Percentiles rank a stretch among this genome's conserved stretches.
Evolutionary conservation across 2,329 filamentous ascomycete genomes (phyloP).

Genomic region (Fonsecaea monophora): DNA sequence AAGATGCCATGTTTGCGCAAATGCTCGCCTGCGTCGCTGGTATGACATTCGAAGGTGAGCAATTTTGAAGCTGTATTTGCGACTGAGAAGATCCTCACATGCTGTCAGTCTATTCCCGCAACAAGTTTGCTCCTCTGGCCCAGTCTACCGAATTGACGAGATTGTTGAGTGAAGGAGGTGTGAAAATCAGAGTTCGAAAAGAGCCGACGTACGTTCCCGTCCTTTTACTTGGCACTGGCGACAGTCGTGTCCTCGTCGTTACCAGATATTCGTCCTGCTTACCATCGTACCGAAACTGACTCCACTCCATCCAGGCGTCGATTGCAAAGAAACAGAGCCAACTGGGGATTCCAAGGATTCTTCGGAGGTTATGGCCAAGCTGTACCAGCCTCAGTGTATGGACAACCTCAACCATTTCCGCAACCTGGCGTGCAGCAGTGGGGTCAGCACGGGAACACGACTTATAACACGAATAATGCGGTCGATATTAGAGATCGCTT

Average conservation of each 20-base stretch:
- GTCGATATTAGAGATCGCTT: conserved; percentile 6
- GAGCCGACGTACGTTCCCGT: conserved; percentile 53
- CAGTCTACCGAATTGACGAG: conserved; percentile 79
- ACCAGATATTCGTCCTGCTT: background rate
- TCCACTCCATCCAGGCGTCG: background rate
- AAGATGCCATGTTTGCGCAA: conserved; percentile 45
- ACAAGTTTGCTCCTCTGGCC: conserved; percentile 39
- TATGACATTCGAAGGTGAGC: conserved; percentile 71
- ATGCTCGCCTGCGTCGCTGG: conserved; percentile 41
- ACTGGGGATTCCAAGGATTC: background rate
- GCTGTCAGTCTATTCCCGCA: conserved; percentile 49
- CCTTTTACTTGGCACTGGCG: background rate
- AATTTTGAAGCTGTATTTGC: background rate
- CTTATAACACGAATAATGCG: conserved; percentile 1
- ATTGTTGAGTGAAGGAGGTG: conserved; percentile 85
- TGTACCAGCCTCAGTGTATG: conserved; percentile 3
- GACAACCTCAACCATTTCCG: background rate
- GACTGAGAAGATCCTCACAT: conserved; percentile 29
- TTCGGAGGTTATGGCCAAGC: background rate
- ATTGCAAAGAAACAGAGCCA: conserved; percentile 1
- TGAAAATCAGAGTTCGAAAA: conserved; percentile 80
- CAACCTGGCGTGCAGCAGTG: background rate
- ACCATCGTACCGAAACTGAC: background rate
- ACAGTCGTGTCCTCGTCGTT: background rate
- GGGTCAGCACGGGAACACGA: background rate